Evolutionary conservation across 306 rosid genomes (phyloP).

Genomic region (Ormosia emarginata): DNA sequence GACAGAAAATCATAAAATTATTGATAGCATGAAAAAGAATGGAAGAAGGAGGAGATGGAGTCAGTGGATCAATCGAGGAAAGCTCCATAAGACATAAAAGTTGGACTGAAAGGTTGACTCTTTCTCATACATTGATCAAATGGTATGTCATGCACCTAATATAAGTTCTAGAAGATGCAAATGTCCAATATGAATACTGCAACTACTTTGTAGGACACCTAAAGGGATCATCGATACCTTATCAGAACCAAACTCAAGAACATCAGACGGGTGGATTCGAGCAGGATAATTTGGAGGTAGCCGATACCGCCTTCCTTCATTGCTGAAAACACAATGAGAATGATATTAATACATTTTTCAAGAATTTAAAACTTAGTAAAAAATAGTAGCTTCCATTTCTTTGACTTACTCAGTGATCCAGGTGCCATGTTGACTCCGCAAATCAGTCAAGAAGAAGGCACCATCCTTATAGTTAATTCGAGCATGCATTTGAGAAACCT

Average conservation of each 20-base stretch:
- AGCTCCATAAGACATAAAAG: not conserved
- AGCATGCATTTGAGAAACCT: conserved; percentile 73
- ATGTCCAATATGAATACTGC: not conserved
- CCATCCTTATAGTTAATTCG: conserved; percentile 71
- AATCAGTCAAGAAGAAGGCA: conserved; percentile 69
- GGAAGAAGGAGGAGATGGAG: not conserved
- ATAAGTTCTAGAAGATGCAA: not conserved
- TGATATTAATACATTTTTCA: not conserved
- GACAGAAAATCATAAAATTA: not conserved
- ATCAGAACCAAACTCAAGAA: conserved; percentile 64
- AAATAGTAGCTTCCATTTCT: not conserved
- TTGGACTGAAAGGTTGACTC: not conserved
- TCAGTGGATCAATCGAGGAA: not conserved
- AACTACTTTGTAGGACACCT: not conserved
- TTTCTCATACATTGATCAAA: not conserved
- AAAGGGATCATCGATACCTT: conserved; percentile 34
- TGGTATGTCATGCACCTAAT: not conserved
- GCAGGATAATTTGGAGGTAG: conserved; percentile 61
- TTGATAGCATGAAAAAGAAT: not conserved
- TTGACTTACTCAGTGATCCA: conserved; percentile 74
- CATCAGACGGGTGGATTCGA: conserved; percentile 57
- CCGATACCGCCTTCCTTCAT: conserved; percentile 53
- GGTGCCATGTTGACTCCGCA: conserved; percentile 66
- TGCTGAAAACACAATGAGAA: conserved; percentile 38
- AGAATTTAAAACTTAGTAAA: not conserved